phyloP scores from a whole-genome alignment of 345 rosid genomes.

The Eucalyptus microcorys region DNA sequence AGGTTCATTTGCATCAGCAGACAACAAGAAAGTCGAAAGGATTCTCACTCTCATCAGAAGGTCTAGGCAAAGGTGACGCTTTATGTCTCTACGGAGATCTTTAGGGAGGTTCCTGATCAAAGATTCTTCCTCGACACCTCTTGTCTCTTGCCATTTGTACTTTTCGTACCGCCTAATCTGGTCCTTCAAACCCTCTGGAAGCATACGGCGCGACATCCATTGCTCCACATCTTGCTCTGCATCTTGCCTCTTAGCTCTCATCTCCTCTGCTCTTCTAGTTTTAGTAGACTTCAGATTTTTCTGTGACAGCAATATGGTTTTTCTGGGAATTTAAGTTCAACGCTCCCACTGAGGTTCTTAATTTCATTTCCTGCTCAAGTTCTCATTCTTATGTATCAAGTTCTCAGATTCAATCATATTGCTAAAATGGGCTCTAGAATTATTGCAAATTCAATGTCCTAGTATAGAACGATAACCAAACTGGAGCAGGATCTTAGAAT shows the following conservation, averaged over 20 bases:
- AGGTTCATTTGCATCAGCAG: not conserved
- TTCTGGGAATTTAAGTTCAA: not conserved
- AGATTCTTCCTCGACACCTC: constrained; percentile 68
- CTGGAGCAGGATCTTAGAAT: not conserved
- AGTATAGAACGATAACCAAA: not conserved
- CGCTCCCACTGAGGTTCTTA: not conserved
- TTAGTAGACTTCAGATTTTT: constrained; percentile 61
- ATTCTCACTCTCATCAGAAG: constrained; percentile 54
- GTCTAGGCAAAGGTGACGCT: constrained; percentile 61
- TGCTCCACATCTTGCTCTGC: too few relatives aligned
- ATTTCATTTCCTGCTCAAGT: not conserved
- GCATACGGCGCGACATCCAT: constrained; percentile 85
- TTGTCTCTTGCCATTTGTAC: constrained; percentile 79
- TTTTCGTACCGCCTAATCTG: constrained; percentile 58
- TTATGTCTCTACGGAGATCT: constrained; percentile 71
- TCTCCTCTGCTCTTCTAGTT: constrained; percentile 55
- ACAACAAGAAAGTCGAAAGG: not conserved
- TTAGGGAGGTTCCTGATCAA: constrained; percentile 51
- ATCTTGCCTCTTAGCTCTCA: constrained; percentile 72
- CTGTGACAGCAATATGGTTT: constrained; percentile 11
- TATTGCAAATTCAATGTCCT: too few relatives aligned
- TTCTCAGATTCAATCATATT: not conserved
- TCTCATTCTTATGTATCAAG: not conserved
- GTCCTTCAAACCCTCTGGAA: constrained; percentile 43
- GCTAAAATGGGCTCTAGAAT: not conserved